These are phyloP conservation scores for Sporobolomyces pararoseus DNA, from an alignment of 768 basidiomycete species.

Conservation along the genomic window DNA sequence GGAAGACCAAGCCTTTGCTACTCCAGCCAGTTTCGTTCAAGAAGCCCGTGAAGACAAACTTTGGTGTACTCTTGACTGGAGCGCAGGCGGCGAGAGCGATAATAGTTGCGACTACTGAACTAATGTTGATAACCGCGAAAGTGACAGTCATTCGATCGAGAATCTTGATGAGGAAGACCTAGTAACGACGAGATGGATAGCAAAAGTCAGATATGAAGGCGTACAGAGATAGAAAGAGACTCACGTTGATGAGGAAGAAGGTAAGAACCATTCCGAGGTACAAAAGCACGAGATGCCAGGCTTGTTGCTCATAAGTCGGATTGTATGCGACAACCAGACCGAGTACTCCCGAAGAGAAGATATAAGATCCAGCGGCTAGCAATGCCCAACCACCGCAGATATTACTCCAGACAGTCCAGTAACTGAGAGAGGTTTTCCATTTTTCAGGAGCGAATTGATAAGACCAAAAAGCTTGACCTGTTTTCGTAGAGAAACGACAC, in stretches of 20 bases:
- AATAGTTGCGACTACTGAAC: slow-evolving; percentile 15
- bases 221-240: background rate
- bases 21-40: slow-evolving; percentile 36
- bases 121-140: slow-evolving; percentile 27
- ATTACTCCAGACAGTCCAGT: slow-evolving; percentile 13
- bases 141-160: slow-evolving; percentile 12
- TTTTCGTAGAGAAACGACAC: background rate
- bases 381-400: slow-evolving; percentile 21
- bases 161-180: slow-evolving; percentile 36
- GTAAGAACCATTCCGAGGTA: slow-evolving; percentile 10
- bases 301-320: slow-evolving; percentile 12
- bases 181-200: background rate
- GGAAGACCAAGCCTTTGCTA: slow-evolving; percentile 16
- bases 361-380: slow-evolving; percentile 17
- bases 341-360: slow-evolving; percentile 14
- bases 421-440: slow-evolving; percentile 9
- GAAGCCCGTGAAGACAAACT: slow-evolving; percentile 30
- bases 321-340: slow-evolving; percentile 18
- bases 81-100: slow-evolving; percentile 27
- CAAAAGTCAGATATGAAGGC: background rate
- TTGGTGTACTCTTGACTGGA: slow-evolving; percentile 13
- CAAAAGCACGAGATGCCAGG: slow-evolving; percentile 17
- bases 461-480: slow-evolving; percentile 29
- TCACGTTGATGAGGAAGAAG: slow-evolving; percentile 26
- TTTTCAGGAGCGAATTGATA: slow-evolving; percentile 15